Evolutionary conservation across 2,329 filamentous ascomycete genomes (phyloP), one percentile per base, ranked within the genome.

Genomic region (Fusarium burgessii): DNA sequence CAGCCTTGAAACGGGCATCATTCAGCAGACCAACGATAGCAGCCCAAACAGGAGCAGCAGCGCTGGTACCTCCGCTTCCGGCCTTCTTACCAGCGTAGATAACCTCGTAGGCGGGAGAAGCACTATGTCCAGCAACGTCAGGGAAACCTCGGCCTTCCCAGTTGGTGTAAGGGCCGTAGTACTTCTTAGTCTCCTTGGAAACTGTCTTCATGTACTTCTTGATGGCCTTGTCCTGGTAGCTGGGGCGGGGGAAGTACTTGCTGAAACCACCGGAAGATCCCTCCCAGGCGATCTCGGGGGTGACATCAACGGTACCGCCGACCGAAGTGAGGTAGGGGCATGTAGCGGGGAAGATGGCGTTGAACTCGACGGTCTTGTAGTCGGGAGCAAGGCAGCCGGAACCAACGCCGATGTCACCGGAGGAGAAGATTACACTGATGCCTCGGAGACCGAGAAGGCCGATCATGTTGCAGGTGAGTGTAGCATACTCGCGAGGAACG

Each of bases 91-190:
- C 79, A 14, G 75, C 77, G 45, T 77, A 75, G 33, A 78, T 62
- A 18, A 82, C 78, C 14, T 77, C 71, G 41, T 89, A 90, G 71
- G 89, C 86, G 10, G 86, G 85, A 0, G 89, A 83, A 35, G 91
- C 82, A 14, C 71, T 74, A 36, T 74, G 71, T 11, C 82, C 84
- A 15, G 82, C 77, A 13, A 87, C 75, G 68, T 86, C 84, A 6
- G 85, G 85, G 43, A 82, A 81, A 1, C 78, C 84, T 18, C 85
- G 79, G 0, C 84, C 85, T 6, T 72, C 75, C 15, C 67, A 65
- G 67, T 84, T 82, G 70, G 82, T 67, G 27, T 74, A 74, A 11
- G 57, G 71, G 4, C 46, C 65, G 33, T 70, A 70, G 50, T 70
- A 84, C 56, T 80, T 74, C 7, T 76, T 61, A 56, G 88, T 78